A percentile compares a stretch with the other conserved stretches of the same genome.
phyloP scores from a whole-genome alignment of 164 flowering plant genomes.

The Piper longum region DNA sequence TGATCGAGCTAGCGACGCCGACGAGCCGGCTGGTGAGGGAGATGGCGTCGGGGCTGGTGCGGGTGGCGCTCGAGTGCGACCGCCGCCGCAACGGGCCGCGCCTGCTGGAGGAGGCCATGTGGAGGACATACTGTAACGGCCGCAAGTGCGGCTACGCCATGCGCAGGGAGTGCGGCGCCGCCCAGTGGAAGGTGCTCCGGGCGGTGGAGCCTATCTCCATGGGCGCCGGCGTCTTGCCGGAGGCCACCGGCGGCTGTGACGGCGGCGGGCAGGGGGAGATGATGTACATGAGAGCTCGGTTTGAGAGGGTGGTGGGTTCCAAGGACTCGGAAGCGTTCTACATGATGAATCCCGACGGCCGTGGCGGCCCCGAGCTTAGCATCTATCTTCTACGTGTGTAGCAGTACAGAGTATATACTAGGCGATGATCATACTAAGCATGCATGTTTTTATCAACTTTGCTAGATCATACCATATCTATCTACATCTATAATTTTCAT shows the following conservation, averaged over 20 bases:
- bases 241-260: not conserved
- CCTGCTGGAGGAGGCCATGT: slow-evolving; percentile 62
- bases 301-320: slow-evolving; percentile 85
- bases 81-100: slow-evolving; percentile 16
- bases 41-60: slow-evolving; percentile 92
- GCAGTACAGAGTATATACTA: not conserved
- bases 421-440: too few relatives aligned
- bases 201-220: slow-evolving; percentile 66
- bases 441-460: too few relatives aligned
- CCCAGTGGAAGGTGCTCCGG: slow-evolving; percentile 59
- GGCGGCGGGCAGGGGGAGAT: slow-evolving; percentile 49
- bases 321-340: slow-evolving; percentile 85
- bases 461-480: too few relatives aligned
- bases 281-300: slow-evolving; percentile 96
- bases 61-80: slow-evolving; percentile 86
- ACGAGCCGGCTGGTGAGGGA: slow-evolving; percentile 64
- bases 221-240: slow-evolving; percentile 93
- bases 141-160: slow-evolving; percentile 72
- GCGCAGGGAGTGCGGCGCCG: slow-evolving; percentile 51
- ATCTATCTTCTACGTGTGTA: slow-evolving; percentile 68
- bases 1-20: slow-evolving; percentile 67
- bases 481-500: too few relatives aligned
- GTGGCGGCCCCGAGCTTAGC: slow-evolving; percentile 86
- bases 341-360: slow-evolving; percentile 87
- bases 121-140: slow-evolving; percentile 92